Evolutionary conservation across 768 basidiomycete genomes (phyloP).

Genomic region (Mycena pura): DNA sequence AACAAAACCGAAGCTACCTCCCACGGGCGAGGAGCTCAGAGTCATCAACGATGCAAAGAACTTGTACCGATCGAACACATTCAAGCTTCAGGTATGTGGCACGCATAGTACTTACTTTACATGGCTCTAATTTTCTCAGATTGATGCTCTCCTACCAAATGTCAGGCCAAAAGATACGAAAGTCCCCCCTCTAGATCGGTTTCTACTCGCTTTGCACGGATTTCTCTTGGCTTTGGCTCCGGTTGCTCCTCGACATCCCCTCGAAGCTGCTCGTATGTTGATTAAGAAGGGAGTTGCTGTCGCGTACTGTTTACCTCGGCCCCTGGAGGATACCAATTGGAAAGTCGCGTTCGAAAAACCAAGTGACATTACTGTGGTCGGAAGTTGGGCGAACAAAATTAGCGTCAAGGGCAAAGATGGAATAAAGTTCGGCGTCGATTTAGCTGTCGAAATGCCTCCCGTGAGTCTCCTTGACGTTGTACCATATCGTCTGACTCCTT

Average conservation of each 20-base stretch:
- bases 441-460: constrained; percentile 87
- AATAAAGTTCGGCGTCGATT: constrained; percentile 71
- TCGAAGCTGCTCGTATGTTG: constrained; percentile 64
- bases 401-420: constrained; percentile 76
- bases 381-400: constrained; percentile 86
- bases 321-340: constrained; percentile 86
- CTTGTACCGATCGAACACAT: constrained; percentile 78
- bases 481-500: constrained; percentile 19
- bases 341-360: constrained; percentile 84
- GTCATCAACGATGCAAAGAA: constrained; percentile 76
- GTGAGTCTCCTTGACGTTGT: constrained; percentile 48
- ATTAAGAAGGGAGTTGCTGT: constrained; percentile 64
- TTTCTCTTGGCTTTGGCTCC: constrained; percentile 66
- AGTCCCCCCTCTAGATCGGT: constrained; percentile 66
- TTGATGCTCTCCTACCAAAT: constrained; percentile 81
- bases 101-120: neutral
- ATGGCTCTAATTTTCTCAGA: constrained; percentile 47
- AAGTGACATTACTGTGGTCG: constrained; percentile 75
- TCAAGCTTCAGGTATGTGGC: constrained; percentile 77
- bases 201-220: constrained; percentile 72
- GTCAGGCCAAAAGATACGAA: constrained; percentile 69
- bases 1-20: constrained; percentile 55
- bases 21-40: constrained; percentile 74
- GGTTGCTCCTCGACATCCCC: constrained; percentile 65
- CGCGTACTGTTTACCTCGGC: constrained; percentile 73